Conservation (phyloP, 1,139 yeast species). For the Saccharomycopsis hybrid region DNA sequence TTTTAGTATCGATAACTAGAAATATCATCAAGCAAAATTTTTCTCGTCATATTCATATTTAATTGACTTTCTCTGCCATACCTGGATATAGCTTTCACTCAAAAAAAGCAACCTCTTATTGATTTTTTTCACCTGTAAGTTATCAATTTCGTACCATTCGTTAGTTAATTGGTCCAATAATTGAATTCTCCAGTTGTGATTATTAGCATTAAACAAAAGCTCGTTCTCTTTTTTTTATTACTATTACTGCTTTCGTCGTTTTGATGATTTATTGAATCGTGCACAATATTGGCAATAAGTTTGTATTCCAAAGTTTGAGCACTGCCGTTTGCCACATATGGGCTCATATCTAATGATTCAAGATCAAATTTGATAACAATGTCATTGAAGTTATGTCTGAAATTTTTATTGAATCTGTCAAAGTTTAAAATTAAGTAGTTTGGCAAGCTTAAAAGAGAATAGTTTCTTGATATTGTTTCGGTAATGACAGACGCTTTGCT, state of each 20-base stretch:
- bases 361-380: constrained; percentile 53
- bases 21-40: too few relatives aligned
- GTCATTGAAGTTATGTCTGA: constrained; percentile 48
- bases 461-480: constrained; percentile 31
- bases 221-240: constrained; percentile 5
- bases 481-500: constrained; percentile 23
- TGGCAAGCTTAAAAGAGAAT: constrained; percentile 43
- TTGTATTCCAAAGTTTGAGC: constrained; percentile 32
- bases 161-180: constrained; percentile 36
- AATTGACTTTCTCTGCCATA: constrained; percentile 45
- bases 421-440: constrained; percentile 48
- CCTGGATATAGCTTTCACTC: constrained; percentile 57
- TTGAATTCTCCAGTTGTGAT: constrained; percentile 45
- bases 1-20: too few relatives aligned
- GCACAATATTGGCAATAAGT: constrained; percentile 46
- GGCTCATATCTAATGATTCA: constrained; percentile 35
- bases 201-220: constrained; percentile 6
- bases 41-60: too few relatives aligned
- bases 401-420: constrained; percentile 42
- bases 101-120: constrained; percentile 58
- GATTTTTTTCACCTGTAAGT: constrained; percentile 41
- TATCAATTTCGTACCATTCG: constrained; percentile 55
- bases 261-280: constrained; percentile 29
- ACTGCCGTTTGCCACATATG: constrained; percentile 24
- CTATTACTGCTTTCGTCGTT: constrained; percentile 15